Percentiles rank a stretch among this genome's conserved stretches.
phyloP scores from a whole-genome alignment of 1,284 basidiomycete species.

The Cystobasidium slooffiae region DNA sequence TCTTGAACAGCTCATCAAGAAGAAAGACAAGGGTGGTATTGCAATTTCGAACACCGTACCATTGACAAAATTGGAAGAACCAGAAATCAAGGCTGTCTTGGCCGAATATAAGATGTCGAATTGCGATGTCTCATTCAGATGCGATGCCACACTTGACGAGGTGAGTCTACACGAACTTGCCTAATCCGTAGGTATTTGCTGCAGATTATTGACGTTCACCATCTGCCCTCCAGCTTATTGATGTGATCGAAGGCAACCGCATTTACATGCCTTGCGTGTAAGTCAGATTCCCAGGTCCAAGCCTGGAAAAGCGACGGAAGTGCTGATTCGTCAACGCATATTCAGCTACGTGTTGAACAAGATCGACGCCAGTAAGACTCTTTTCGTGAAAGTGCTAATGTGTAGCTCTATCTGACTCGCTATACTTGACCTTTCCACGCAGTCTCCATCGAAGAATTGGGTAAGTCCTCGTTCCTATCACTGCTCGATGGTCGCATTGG shows the following conservation, averaged over 20 bases:
- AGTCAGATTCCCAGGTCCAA: constrained; percentile 59
- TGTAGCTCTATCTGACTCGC: not conserved
- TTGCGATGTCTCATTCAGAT: constrained; percentile 90
- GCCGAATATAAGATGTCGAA: constrained; percentile 88
- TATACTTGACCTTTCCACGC: too few relatives aligned
- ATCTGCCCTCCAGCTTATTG: constrained; percentile 67
- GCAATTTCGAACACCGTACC: constrained; percentile 95
- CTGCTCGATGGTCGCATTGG: not conserved
- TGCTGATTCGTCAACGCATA: constrained; percentile 12
- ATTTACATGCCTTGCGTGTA: constrained; percentile 93
- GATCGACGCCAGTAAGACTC: constrained; percentile 97
- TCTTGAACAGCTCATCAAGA: constrained; percentile 60
- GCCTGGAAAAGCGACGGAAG: not conserved
- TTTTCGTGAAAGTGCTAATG: constrained; percentile 67
- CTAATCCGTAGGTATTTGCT: not conserved
- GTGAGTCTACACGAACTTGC: not conserved
- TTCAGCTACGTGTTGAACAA: constrained; percentile 60
- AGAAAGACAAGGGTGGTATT: constrained; percentile 87
- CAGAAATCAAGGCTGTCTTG: constrained; percentile 94
- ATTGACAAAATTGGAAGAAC: constrained; percentile 92
- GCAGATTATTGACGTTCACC: not conserved
- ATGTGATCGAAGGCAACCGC: constrained; percentile 69
- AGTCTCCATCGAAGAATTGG: constrained; percentile 94
- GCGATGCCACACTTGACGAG: constrained; percentile 93
- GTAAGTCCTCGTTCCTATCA: not conserved